These are phyloP conservation scores for Skeletonema menzelii DNA, from an alignment of 108 stramenopile species.

Conservation along the genomic window DNA sequence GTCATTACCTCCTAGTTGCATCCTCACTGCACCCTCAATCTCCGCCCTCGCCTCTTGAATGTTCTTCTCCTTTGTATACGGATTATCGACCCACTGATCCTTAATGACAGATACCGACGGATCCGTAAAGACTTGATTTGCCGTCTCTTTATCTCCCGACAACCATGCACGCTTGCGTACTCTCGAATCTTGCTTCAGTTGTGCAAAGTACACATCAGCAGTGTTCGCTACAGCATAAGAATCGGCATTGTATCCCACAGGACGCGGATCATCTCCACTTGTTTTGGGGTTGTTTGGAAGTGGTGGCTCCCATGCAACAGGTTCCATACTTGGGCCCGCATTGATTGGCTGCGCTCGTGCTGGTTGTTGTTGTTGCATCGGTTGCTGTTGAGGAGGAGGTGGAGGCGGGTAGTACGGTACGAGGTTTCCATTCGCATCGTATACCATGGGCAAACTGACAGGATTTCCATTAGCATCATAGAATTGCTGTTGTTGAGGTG, in stretches of 20 bases:
- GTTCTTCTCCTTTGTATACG: slow-evolving; percentile 61
- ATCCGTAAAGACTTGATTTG: slow-evolving; percentile 73
- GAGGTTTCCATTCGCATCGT: slow-evolving; percentile 38
- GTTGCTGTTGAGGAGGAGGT: slow-evolving; percentile 24
- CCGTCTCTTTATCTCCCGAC: slow-evolving; percentile 57
- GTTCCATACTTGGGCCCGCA: background rate
- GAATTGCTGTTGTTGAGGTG: slow-evolving; percentile 16
- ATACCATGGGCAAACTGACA: slow-evolving; percentile 37
- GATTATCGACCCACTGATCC: slow-evolving; percentile 58
- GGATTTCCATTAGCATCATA: slow-evolving; percentile 42
- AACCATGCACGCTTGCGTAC: slow-evolving; percentile 65
- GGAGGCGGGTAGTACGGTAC: slow-evolving; percentile 20
- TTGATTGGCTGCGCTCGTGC: slow-evolving; percentile 3
- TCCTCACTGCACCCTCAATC: slow-evolving; percentile 9
- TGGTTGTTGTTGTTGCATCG: slow-evolving; percentile 45
- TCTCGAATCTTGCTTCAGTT: slow-evolving; percentile 81
- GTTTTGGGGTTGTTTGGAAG: slow-evolving; percentile 28
- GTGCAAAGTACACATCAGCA: slow-evolving; percentile 85
- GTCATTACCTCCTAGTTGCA: slow-evolving; percentile 2
- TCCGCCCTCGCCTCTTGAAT: slow-evolving; percentile 24
- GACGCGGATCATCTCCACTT: slow-evolving; percentile 33
- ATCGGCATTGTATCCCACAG: slow-evolving; percentile 62
- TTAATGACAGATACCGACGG: slow-evolving; percentile 49
- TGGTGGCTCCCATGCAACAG: slow-evolving; percentile 16
- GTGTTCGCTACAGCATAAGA: slow-evolving; percentile 77